These are phyloP conservation scores for Penstemon davidsonii DNA, from an alignment of 257 asterid genomes.

Conservation along the genomic window DNA sequence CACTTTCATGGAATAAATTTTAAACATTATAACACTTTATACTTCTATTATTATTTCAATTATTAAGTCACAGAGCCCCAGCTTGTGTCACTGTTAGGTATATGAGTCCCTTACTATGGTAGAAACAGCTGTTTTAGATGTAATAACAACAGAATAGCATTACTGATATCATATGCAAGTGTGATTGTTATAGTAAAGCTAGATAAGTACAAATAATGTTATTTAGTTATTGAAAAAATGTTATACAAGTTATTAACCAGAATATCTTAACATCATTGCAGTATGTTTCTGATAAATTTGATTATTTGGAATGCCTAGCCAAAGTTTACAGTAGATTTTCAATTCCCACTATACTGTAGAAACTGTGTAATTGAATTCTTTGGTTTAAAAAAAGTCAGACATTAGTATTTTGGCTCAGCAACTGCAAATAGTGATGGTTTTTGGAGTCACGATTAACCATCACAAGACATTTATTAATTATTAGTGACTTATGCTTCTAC, in stretches of 20 bases:
- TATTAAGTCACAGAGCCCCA: conserved; percentile 20
- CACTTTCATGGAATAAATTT: conserved; percentile 35
- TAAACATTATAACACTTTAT: conserved; percentile 24
- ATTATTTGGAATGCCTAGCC: too few species aligned
- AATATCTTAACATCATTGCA: conserved; percentile 19
- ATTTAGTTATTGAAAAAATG: neutral
- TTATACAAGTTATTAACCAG: neutral
- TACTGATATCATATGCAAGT: conserved; percentile 14
- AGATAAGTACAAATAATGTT: conserved; percentile 12
- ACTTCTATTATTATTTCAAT: conserved; percentile 27
- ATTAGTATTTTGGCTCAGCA: conserved; percentile 4
- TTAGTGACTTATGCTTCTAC: conserved; percentile 8
- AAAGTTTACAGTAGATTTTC: neutral
- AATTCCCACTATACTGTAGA: conserved; percentile 9
- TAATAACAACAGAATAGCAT: conserved; percentile 15
- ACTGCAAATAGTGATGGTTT: conserved; percentile 16
- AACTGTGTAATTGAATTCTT: neutral
- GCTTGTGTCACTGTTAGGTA: conserved; percentile 26
- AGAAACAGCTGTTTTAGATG: conserved; percentile 30
- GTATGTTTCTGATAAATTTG: neutral
- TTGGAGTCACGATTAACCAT: conserved; percentile 15
- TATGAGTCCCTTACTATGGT: conserved; percentile 19
- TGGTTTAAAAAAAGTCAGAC: conserved; percentile 4
- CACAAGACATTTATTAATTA: neutral
- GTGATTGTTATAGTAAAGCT: conserved; percentile 17